These are phyloP conservation scores for Ramularia endophylla DNA, from an alignment of 2,329 filamentous ascomycete species.

Conservation along the genomic window DNA sequence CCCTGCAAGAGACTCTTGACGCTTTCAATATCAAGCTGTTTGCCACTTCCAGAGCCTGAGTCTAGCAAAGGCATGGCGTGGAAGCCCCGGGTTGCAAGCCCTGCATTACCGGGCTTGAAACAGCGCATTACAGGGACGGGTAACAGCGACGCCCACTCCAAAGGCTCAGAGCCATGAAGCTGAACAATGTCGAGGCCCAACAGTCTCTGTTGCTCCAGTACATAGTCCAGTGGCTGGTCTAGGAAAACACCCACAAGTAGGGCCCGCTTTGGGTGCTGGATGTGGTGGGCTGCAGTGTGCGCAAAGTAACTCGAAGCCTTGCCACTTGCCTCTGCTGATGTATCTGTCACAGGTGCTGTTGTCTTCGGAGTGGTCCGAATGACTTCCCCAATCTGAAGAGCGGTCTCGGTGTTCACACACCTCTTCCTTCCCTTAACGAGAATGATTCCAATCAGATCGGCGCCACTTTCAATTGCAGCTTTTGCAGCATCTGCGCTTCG, in stretches of 20 bases:
- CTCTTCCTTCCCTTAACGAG: slow-evolving; percentile 76
- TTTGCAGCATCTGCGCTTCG: slow-evolving; percentile 73
- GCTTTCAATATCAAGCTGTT: slow-evolving; percentile 64
- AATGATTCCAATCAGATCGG: slow-evolving; percentile 90
- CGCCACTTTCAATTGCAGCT: slow-evolving; percentile 76
- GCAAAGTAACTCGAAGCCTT: slow-evolving; percentile 66
- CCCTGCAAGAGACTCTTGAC: slow-evolving; percentile 61
- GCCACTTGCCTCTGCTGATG: slow-evolving; percentile 13
- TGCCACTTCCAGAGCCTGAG: slow-evolving; percentile 75
- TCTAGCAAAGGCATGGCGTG: slow-evolving; percentile 82
- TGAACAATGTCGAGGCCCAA: slow-evolving; percentile 84
- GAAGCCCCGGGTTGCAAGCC: slow-evolving; percentile 67
- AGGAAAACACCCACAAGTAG: slow-evolving; percentile 91
- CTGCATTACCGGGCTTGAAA: slow-evolving; percentile 72
- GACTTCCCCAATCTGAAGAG: slow-evolving; percentile 70
- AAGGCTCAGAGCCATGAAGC: slow-evolving; percentile 82
- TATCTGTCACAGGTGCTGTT: slow-evolving; percentile 17
- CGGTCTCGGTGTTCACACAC: slow-evolving; percentile 71
- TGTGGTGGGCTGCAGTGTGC: slow-evolving; percentile 41
- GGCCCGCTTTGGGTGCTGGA: slow-evolving; percentile 54
- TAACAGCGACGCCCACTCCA: slow-evolving; percentile 86
- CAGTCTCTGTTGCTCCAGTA: slow-evolving; percentile 69
- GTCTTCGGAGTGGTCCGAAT: slow-evolving; percentile 55
- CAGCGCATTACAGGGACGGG: slow-evolving; percentile 86
- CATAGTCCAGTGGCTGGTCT: slow-evolving; percentile 77